Evolutionary conservation across 2,329 filamentous ascomycete species (phyloP).

Genomic region (Pleurostoma richardsiae): DNA sequence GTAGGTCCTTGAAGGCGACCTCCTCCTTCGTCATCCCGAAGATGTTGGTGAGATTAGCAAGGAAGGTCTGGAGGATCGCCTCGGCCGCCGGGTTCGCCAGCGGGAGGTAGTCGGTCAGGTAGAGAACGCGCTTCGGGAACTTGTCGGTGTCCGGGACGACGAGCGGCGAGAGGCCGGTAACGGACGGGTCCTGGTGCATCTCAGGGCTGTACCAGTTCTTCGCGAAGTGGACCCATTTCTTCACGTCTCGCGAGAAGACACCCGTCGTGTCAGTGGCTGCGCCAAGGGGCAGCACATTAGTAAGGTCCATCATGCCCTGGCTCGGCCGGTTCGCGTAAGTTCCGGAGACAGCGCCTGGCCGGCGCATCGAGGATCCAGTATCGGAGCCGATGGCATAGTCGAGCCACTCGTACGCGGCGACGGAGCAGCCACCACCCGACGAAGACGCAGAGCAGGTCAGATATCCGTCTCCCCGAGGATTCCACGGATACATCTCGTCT

Average conservation of each 20-base stretch:
- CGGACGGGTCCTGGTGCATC: conserved; percentile 23
- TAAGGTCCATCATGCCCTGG: conserved; percentile 16
- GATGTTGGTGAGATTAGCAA: conserved; percentile 23
- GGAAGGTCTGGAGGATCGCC: conserved; percentile 27
- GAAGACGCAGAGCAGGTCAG: conserved; percentile 23
- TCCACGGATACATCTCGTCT: conserved; percentile 23
- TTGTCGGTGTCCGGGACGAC: conserved; percentile 22
- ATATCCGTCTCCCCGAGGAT: conserved; percentile 29
- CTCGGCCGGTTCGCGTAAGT: conserved; percentile 21
- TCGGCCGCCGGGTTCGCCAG: conserved; percentile 32
- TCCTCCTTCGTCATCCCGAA: conserved; percentile 29
- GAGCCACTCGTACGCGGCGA: conserved; percentile 32
- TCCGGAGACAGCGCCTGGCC: conserved; percentile 18
- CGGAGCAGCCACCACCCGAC: conserved; percentile 21
- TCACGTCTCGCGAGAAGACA: conserved; percentile 16
- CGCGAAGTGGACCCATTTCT: conserved; percentile 24
- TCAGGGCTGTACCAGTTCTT: conserved; percentile 29
- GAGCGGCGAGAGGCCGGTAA: conserved; percentile 29
- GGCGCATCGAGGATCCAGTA: conserved; percentile 17
- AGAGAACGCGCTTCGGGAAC: conserved; percentile 31
- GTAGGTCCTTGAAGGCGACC: conserved; percentile 27
- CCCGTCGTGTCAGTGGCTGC: conserved; percentile 19
- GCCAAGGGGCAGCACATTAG: conserved; percentile 15
- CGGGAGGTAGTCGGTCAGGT: conserved; percentile 33
- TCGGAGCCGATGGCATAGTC: conserved; percentile 30